Conservation (phyloP, 345 rosid genomes). For the Zanthoxylum bungeanum region DNA sequence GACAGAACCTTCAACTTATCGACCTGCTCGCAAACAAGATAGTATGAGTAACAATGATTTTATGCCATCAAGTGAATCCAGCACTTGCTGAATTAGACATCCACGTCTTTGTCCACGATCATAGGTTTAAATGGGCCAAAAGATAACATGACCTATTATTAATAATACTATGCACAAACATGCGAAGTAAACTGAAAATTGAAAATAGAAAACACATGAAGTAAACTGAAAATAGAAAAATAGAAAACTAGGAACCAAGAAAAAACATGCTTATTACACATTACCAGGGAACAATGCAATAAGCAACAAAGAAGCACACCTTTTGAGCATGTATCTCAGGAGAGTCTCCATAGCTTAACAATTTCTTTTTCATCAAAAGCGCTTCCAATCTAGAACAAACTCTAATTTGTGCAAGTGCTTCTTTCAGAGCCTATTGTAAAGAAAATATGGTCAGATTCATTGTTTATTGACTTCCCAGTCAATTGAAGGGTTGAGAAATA, state of each 20-base stretch:
- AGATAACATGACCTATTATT: conserved; percentile 11
- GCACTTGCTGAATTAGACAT: not conserved
- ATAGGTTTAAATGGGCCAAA: conserved; percentile 1
- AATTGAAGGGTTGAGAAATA: not conserved
- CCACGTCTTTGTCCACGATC: conserved; percentile 7
- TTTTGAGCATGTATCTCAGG: conserved; percentile 90
- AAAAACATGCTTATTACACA: not conserved
- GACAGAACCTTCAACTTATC: conserved; percentile 90
- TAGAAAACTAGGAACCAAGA: not conserved
- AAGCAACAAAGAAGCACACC: conserved; percentile 34
- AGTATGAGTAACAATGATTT: not conserved
- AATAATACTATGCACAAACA: not conserved
- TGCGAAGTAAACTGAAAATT: conserved; percentile 1
- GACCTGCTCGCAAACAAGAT: conserved; percentile 44
- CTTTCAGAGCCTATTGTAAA: conserved; percentile 64
- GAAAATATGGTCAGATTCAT: conserved; percentile 5
- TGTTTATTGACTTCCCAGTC: not conserved
- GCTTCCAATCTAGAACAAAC: conserved; percentile 80
- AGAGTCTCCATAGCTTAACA: conserved; percentile 72
- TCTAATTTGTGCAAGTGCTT: conserved; percentile 69
- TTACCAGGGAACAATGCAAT: conserved; percentile 3
- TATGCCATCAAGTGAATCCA: conserved; percentile 1
- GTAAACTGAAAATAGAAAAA: conserved; percentile 10
- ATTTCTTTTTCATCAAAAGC: conserved; percentile 69
- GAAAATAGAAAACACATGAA: not conserved